Percentiles rank a stretch among this genome's conserved stretches.
These are phyloP conservation scores for Ophiostoma sp. DNA, from an alignment of 2,329 filamentous ascomycete species.

Conservation along the genomic window DNA sequence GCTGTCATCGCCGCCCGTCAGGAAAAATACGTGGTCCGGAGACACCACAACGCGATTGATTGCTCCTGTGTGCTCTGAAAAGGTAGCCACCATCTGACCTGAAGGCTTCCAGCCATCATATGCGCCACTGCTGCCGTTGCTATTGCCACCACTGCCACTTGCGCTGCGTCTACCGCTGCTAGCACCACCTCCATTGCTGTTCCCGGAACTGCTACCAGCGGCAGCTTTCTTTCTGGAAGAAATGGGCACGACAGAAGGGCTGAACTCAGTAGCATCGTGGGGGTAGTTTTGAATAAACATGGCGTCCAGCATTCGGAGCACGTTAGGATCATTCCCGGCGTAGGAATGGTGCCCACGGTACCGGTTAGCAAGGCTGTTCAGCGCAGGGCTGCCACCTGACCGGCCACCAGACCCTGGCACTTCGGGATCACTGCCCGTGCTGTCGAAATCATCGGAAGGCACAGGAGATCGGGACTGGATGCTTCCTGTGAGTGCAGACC, in stretches of 20 bases:
- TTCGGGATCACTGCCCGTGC: conserved; percentile 22
- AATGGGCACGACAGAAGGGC: conserved; percentile 69
- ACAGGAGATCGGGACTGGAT: conserved; percentile 26
- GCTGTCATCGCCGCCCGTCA: conserved; percentile 89
- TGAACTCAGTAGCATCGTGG: conserved; percentile 63
- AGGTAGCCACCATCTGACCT: conserved; percentile 77
- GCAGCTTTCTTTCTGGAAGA: conserved; percentile 46
- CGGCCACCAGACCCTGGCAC: conserved; percentile 24
- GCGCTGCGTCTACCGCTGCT: conserved; percentile 10
- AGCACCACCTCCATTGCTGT: conserved; percentile 30
- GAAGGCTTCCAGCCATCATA: conserved; percentile 73
- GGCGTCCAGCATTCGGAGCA: conserved; percentile 69
- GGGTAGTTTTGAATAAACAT: conserved; percentile 73
- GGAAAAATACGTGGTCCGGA: conserved; percentile 89
- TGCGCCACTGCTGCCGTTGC: conserved; percentile 42
- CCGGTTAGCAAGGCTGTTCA: conserved; percentile 31
- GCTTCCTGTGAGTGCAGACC: conserved; percentile 40
- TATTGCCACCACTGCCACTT: neutral
- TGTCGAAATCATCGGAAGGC: conserved; percentile 26
- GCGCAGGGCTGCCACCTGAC: conserved; percentile 25
- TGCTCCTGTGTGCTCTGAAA: conserved; percentile 78
- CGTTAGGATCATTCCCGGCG: conserved; percentile 66
- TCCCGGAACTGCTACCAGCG: conserved; percentile 40
- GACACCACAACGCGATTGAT: conserved; percentile 77
- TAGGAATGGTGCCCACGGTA: conserved; percentile 73